Conservation (phyloP, 148 eudicot genomes). For the Persicaria maculosa region DNA sequence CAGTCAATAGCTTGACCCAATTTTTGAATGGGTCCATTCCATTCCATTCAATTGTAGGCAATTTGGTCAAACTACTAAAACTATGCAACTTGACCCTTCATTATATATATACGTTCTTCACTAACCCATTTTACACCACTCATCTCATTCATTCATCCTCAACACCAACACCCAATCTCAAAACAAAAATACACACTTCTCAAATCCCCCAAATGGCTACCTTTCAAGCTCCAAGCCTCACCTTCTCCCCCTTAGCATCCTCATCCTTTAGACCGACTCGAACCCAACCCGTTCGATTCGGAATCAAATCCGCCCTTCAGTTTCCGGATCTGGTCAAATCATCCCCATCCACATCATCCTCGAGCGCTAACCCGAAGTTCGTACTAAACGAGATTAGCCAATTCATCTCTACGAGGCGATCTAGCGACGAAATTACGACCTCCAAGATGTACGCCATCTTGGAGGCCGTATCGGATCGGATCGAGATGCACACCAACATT, state of each 20-base stretch:
- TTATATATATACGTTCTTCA: background rate
- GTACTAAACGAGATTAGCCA: background rate
- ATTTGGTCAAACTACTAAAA: background rate
- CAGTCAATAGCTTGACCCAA: background rate
- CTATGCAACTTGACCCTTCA: background rate
- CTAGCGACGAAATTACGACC: background rate
- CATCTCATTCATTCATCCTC: slow-evolving; percentile 4
- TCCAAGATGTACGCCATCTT: slow-evolving; percentile 38
- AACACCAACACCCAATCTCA: background rate
- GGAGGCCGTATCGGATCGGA: slow-evolving; percentile 46
- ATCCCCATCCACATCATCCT: background rate
- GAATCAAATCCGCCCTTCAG: slow-evolving; percentile 7
- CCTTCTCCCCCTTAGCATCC: background rate
- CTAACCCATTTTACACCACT: background rate
- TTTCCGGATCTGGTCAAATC: background rate
- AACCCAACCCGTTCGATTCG: background rate
- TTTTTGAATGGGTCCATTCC: slow-evolving; percentile 1
- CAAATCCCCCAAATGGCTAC: slow-evolving; percentile 1
- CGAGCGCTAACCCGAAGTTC: background rate
- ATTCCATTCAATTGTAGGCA: background rate
- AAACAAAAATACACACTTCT: background rate
- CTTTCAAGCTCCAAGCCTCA: slow-evolving; percentile 7
- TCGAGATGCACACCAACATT: slow-evolving; percentile 63
- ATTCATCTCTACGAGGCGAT: background rate
- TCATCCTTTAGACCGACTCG: background rate